These are phyloP conservation scores for Penicillium manginii DNA, from an alignment of 495 filamentous ascomycete genomes.

Conservation along the genomic window DNA sequence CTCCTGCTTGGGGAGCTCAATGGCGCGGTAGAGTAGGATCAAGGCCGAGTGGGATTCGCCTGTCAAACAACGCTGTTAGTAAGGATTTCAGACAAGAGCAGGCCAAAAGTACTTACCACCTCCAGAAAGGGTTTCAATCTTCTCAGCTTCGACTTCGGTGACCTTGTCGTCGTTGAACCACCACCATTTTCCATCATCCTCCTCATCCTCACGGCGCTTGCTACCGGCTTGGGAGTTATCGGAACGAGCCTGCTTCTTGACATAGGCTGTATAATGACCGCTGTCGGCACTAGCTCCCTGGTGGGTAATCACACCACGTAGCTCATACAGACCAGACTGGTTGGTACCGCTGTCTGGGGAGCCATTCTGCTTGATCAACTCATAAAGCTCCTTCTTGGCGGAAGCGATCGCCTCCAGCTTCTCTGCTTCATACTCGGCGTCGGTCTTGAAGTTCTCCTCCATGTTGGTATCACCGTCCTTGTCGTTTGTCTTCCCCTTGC, in stretches of 20 bases:
- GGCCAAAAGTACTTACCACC: conserved; percentile 63
- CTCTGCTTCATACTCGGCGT: conserved; percentile 89
- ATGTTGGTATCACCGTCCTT: conserved; percentile 72
- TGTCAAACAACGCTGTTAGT: conserved; percentile 35
- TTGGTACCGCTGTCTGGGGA: conserved; percentile 80
- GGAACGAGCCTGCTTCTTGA: conserved; percentile 78
- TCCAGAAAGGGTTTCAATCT: conserved; percentile 86
- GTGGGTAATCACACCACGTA: conserved; percentile 94
- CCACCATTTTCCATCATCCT: conserved; percentile 97
- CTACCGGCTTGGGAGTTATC: conserved; percentile 62
- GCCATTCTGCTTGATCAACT: conserved; percentile 70
- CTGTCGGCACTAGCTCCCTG: conserved; percentile 96
- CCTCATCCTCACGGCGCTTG: conserved; percentile 75
- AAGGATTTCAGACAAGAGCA: neutral
- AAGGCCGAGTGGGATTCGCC: conserved; percentile 92
- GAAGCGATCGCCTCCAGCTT: conserved; percentile 69
- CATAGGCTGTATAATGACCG: conserved; percentile 95
- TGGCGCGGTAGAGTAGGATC: conserved; percentile 89
- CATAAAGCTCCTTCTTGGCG: conserved; percentile 83
- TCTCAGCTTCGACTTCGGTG: conserved; percentile 85
- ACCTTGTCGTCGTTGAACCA: conserved; percentile 99
- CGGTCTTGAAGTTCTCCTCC: conserved; percentile 82
- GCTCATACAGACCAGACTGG: conserved; percentile 90
- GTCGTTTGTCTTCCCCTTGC: conserved; percentile 58
- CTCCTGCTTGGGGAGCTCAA: conserved; percentile 62